phyloP scores from a whole-genome alignment of 1,284 basidiomycete species.

The Pseudozyma flocculosa region DNA sequence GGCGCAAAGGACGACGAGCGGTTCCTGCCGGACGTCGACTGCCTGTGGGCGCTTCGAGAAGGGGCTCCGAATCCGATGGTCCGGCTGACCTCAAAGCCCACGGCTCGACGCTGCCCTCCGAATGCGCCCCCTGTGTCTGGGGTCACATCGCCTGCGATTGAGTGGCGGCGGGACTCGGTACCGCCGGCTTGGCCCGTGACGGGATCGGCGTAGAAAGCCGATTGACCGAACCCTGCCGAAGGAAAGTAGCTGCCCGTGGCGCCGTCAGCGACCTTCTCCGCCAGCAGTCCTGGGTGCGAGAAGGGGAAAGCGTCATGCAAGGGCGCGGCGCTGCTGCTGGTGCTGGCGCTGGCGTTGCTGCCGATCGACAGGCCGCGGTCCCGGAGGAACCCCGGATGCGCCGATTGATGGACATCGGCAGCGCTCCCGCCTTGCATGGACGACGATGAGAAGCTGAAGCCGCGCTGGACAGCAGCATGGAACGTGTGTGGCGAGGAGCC shows the following conservation, averaged over 20 bases:
- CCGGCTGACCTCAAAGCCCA: slow-evolving; percentile 35
- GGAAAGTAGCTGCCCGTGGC: too few species aligned
- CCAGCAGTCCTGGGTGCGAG: too few species aligned
- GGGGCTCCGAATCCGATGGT: neutral
- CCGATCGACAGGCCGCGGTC: neutral
- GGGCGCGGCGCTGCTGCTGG: neutral
- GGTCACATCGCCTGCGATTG: slow-evolving; percentile 16
- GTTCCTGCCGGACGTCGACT: slow-evolving; percentile 8
- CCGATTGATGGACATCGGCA: too few species aligned
- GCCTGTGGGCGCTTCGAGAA: neutral
- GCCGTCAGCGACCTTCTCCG: slow-evolving; percentile 8
- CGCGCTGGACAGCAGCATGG: slow-evolving; percentile 8
- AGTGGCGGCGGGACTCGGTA: slow-evolving; percentile 43
- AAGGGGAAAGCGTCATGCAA: slow-evolving; percentile 1
- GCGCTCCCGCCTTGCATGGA: neutral
- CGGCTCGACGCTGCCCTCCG: slow-evolving; percentile 36
- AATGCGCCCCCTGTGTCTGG: slow-evolving; percentile 21
- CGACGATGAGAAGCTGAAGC: slow-evolving; percentile 5
- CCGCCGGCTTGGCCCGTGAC: slow-evolving; percentile 9
- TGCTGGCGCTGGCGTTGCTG: neutral
- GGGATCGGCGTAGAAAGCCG: neutral
- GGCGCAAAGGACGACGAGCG: slow-evolving; percentile 19
- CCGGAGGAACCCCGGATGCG: neutral
- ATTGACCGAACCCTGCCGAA: slow-evolving; percentile 10
- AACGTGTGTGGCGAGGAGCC: slow-evolving; percentile 10